Base-by-base conservation (phyloP, 1,284 basidiomycete genomes). In the Chiua sp. region DNA sequence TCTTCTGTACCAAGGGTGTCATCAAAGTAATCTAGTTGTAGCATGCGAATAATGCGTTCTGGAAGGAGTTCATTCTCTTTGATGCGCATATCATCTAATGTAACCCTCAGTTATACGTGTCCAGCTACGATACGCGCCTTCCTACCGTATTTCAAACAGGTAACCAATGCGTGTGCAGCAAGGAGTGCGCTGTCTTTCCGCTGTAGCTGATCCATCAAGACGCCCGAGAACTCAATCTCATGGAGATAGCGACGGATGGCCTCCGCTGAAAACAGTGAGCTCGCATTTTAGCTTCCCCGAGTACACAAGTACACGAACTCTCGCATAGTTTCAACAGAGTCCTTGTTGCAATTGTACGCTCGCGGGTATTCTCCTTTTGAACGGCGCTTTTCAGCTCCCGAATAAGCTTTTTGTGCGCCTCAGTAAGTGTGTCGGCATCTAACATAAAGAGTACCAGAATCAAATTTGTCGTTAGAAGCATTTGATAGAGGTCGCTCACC, bases 31-130 rank as follows among this genome's bases (percentile, higher is more conserved):
- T 65, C 55, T 28, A 63, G 26, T 22, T 44, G 39, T 4, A 66
- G 33, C 61, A 65, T 65, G 33, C 55, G 32, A n/a, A 66, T 54
- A 7, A 66, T 59, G 42, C 63, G 44, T 49, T 55, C 56, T 15
- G 54, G 51, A 51, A 57, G 33, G 39, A 33, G 30, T 28, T 54
- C 32, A 11, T 58, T 52, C 10, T 35, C 13, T 39, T 47, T 56
- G 3, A 53, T 33, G 12, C 56, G 47, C 55, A 61, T 60, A 2
- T 46, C 52, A 1, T 35, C 57, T 57, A 10, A 18, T 18, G 23
- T 8, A 6, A 47, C 33, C 7, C 7, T 56, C n/a, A 57, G 54
- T 28, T 0, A 44, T 35, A 22, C 8, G 10, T 51, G 10, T 15
- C n/a, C 15, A 35, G 35, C 35, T 13, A 15, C n/a, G 10, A 15